phyloP scores from a whole-genome alignment of 192 early-diverging fungal species.

The Jimgerdemannia flammicorona region DNA sequence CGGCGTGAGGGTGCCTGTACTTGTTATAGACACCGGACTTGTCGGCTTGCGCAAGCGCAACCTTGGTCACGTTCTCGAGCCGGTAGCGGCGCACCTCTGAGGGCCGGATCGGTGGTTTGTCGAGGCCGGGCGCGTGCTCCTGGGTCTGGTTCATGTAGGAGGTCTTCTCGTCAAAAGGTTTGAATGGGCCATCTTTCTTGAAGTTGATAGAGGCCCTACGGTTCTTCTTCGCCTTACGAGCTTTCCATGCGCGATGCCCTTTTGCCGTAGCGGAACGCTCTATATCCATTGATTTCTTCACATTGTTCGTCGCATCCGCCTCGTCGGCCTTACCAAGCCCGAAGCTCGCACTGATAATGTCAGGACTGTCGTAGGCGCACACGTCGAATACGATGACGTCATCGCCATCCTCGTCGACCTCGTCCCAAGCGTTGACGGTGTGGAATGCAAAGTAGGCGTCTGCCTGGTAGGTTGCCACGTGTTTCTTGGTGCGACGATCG shows the following conservation, averaged over 20 bases:
- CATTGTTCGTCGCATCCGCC: slow-evolving; percentile 14
- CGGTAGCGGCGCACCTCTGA: neutral
- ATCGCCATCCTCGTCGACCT: slow-evolving; percentile 20
- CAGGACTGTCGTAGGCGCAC: slow-evolving; percentile 31
- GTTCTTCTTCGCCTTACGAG: too few species aligned
- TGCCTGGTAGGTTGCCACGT: slow-evolving; percentile 40
- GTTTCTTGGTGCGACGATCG: slow-evolving; percentile 27
- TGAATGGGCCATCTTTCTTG: neutral
- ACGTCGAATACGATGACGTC: slow-evolving; percentile 29
- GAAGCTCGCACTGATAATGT: slow-evolving; percentile 27
- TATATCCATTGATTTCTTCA: neutral
- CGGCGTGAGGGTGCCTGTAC: slow-evolving; percentile 4
- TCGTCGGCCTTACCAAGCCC: slow-evolving; percentile 21
- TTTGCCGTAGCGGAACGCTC: neutral
- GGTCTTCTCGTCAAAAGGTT: neutral
- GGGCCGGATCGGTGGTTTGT: neutral
- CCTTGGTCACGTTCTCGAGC: neutral
- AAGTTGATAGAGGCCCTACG: neutral
- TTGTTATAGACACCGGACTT: neutral
- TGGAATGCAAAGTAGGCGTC: slow-evolving; percentile 45
- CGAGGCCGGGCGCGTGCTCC: neutral
- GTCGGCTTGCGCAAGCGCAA: neutral
- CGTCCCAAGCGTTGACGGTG: slow-evolving; percentile 46
- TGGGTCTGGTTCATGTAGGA: neutral
- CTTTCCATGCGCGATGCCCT: too few species aligned